phyloP scores from a whole-genome alignment of 768 basidiomycete genomes.

The Cystofilobasidium macerans region DNA sequence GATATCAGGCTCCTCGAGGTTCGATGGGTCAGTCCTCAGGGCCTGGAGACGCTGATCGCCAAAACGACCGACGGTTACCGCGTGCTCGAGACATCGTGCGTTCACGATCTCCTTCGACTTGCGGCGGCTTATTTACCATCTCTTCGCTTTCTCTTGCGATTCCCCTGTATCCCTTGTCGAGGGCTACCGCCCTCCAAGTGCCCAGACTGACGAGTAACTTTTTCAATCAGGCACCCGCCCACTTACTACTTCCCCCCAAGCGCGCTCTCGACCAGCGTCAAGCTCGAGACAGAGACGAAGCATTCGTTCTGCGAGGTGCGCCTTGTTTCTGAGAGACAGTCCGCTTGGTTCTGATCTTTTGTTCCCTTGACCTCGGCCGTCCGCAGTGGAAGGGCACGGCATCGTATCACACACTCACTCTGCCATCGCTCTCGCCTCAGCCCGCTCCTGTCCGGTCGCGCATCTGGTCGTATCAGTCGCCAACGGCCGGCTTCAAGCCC shows the following conservation, averaged over 20 bases:
- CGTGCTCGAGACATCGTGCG: constrained; percentile 36
- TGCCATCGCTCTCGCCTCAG: background rate
- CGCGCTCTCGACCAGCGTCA: constrained; percentile 9
- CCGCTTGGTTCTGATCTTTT: too few species aligned
- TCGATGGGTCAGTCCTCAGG: constrained; percentile 28
- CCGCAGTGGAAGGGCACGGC: constrained; percentile 32
- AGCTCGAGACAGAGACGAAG: constrained; percentile 27
- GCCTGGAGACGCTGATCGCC: constrained; percentile 31
- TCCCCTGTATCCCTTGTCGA: too few species aligned
- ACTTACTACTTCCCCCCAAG: constrained; percentile 36
- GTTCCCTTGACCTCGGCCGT: too few species aligned
- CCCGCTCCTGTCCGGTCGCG: constrained; percentile 27
- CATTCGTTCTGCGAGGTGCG: constrained; percentile 34
- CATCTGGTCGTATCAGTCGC: constrained; percentile 36
- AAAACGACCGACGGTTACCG: constrained; percentile 33
- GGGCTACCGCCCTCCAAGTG: too few species aligned
- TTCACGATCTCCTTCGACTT: too few species aligned
- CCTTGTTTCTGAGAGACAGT: too few species aligned
- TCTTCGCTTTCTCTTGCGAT: too few species aligned
- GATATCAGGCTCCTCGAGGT: constrained; percentile 31
- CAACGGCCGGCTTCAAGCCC: constrained; percentile 29
- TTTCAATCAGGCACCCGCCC: constrained; percentile 33
- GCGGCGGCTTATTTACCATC: too few species aligned
- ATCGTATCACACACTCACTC: constrained; percentile 30
- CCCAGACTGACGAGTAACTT: background rate